Evolutionary conservation across 1,139 yeast species (phyloP), one percentile per base, ranked within the genome.

Genomic region (Candida tropicalis): DNA sequence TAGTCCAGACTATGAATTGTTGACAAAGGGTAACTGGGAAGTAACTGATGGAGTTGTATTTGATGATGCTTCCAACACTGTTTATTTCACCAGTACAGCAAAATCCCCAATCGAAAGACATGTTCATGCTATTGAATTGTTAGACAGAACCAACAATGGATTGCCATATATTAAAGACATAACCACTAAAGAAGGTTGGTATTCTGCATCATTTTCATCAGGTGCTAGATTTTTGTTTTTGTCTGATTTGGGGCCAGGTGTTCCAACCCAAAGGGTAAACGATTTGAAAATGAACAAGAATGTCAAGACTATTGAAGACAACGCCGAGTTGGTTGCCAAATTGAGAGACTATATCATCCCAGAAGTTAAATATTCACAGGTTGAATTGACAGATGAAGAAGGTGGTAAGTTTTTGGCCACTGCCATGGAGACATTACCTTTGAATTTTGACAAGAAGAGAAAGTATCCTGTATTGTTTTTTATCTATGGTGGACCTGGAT

Each of bases 401-500:
- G 73, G 73, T 0, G 65, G 67, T 8, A 61, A 59, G 2, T 69
- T 79, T 38, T 53, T 66, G 3, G 84, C 74, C 2, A 81, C 84
- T 57, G 75, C 78, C 17, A 67, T 75, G 46, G 91, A 85, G 57
- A 80, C 84, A 2, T 66, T 81, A 26, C 95, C 95, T 3, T 72
- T 80, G 40, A 68, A 74, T 47, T 86, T 86, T 54, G 74, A 84
- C 51, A 66, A 74, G 4, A 51, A 60, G 2, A 68, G 68, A 50
- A 67, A 80, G 56, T 86, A 86, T 57, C 95, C 95, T 0, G 79
- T 86, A 0, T 68, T 86, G 45, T 85, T 86, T 57, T 85, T 70
- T 54, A 87, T 84, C 2, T 86, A 86, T 56, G 91, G 91, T 16
- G 95, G 95, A 0, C 95, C 95, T n/a, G 87, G 87, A 26, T 82